A percentile compares a stretch with the other conserved stretches of the same genome.
These are phyloP conservation scores for Phialocephala sp. DNA, from an alignment of 2,329 filamentous ascomycete genomes.

Conservation along the genomic window DNA sequence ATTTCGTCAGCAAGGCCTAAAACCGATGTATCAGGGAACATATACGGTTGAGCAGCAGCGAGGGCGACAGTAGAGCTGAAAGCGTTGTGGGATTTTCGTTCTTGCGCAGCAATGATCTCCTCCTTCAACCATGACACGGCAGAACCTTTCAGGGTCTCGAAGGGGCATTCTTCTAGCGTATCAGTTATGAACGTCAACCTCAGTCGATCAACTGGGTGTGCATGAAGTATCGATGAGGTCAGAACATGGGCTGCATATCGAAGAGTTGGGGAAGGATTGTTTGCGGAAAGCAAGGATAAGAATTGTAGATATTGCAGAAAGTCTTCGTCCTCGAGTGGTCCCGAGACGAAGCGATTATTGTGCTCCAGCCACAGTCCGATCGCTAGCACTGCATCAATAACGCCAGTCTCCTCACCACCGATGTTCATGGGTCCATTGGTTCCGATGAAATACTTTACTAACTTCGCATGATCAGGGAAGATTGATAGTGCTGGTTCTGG, in stretches of 20 bases:
- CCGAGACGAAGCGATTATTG: constrained; percentile 50
- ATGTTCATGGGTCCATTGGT: constrained; percentile 55
- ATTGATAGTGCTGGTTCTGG: constrained; percentile 59
- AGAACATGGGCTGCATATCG: constrained; percentile 46
- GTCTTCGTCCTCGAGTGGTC: constrained; percentile 45
- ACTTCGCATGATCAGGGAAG: constrained; percentile 63
- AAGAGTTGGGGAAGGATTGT: constrained; percentile 45
- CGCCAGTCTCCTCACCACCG: constrained; percentile 54
- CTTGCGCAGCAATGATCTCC: constrained; percentile 55
- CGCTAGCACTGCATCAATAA: constrained; percentile 63
- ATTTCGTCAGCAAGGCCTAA: constrained; percentile 50
- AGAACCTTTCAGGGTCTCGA: constrained; percentile 65
- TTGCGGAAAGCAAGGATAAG: constrained; percentile 46
- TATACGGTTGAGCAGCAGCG: constrained; percentile 63
- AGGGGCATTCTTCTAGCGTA: constrained; percentile 69
- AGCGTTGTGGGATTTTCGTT: constrained; percentile 42
- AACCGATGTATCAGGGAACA: constrained; percentile 63
- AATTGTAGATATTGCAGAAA: constrained; percentile 66
- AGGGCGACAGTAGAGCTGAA: constrained; percentile 62
- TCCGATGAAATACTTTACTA: constrained; percentile 60
- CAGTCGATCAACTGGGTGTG: constrained; percentile 63
- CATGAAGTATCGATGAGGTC: constrained; percentile 50
- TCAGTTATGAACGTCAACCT: constrained; percentile 68
- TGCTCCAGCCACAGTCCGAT: constrained; percentile 65
- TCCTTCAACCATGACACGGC: constrained; percentile 69